phyloP scores from a whole-genome alignment of 306 rosid species.

The Macrotyloma uniflorum region DNA sequence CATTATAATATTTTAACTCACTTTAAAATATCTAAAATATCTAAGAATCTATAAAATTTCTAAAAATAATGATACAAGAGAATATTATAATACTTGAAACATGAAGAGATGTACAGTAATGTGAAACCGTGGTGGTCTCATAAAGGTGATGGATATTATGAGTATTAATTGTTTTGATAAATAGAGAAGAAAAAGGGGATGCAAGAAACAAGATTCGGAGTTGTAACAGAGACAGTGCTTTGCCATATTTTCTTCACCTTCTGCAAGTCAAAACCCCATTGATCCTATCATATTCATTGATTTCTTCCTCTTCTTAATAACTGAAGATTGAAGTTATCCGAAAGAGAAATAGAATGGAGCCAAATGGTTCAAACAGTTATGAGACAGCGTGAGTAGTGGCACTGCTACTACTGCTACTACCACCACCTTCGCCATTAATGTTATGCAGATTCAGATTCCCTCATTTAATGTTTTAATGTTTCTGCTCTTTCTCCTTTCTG shows the following conservation, averaged over 20 bases:
- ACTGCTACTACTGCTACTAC: too few relatives aligned
- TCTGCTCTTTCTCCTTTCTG: conserved; percentile 35
- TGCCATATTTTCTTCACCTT: conserved; percentile 7
- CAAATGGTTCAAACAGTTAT: not conserved
- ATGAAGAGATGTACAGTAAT: too few relatives aligned
- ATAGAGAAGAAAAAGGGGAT: conserved; percentile 35
- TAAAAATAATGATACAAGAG: too few relatives aligned
- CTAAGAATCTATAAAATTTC: too few relatives aligned
- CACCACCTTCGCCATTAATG: not conserved
- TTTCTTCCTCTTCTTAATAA: too few relatives aligned
- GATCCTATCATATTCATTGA: not conserved
- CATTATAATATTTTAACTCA: too few relatives aligned
- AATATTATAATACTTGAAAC: too few relatives aligned
- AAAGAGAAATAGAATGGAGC: not conserved
- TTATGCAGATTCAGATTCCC: conserved; percentile 58
- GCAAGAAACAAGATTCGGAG: conserved; percentile 42
- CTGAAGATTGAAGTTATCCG: too few relatives aligned
- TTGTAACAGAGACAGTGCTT: conserved; percentile 41
- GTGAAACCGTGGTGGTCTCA: conserved; percentile 6
- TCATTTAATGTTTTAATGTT: conserved; percentile 50
- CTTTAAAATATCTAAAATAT: too few relatives aligned
- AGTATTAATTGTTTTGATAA: conserved; percentile 46
- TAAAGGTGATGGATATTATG: conserved; percentile 30
- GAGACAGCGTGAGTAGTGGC: too few relatives aligned
- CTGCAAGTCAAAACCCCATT: conserved; percentile 38